Evolutionary conservation across 2,329 filamentous ascomycete genomes (phyloP), one percentile per base, ranked within the genome.

Genomic region (Coleophoma crateriformis): DNA sequence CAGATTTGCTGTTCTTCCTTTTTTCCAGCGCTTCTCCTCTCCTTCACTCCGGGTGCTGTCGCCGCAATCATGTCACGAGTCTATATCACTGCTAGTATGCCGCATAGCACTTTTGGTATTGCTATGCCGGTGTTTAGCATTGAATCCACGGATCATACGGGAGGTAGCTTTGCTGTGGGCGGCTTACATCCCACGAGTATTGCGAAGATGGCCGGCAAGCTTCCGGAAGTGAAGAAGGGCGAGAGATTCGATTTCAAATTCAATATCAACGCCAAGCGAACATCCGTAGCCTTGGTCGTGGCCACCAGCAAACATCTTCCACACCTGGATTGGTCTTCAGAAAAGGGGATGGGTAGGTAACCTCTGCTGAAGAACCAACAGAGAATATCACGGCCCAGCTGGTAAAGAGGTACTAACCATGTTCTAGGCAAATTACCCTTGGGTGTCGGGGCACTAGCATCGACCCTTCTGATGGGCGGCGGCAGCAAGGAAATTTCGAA

Each of bases 191-290:
- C 44, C 7, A n/a, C 47, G 20, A 49, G 50, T 42, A 49, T 52
- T 44, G 50, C 44, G 15, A 33, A 13, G 19, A 22, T 49, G 22
- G n/a, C 35, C 7, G 47, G 44, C 5, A 47, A 44, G 35, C 35
- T 22, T 7, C 33, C 46, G n/a, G 50, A 46, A 33, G 34, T 46
- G 22, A 46, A 52, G 20, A 44, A 47, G 17, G 50, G 47, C 32
- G 47, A 47, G 33, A 47, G 47, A 6, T 52, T 49, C 22, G 47
- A 52, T 49, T 12, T 52, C 7, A 52, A 49, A 40, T 49, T 44
- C 33, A 52, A 52, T 33, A 14, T 45, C 20, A 52, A 52, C 35
- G 10, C 37, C 3, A 43, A 49, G 37, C 34, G 43, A 41, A 45
- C 37, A 1, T 38, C 47, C 6, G 20, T 52, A 2, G 44, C 41